These are phyloP conservation scores for Neopestalotiopsis sp. DNA, from an alignment of 2,329 filamentous ascomycete species.

Conservation along the genomic window DNA sequence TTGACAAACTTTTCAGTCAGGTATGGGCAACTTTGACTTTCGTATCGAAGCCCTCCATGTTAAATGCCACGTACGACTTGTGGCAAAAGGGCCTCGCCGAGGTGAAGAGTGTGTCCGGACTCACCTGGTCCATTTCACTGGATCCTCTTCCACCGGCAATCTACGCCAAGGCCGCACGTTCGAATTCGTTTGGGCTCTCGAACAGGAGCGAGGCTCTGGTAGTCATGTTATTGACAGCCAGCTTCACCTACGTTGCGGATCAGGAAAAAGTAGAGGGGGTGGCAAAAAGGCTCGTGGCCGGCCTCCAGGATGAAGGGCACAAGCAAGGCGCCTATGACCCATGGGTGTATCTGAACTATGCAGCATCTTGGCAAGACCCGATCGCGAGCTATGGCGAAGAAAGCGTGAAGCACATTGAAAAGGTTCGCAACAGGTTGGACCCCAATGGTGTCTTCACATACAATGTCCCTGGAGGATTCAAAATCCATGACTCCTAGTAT, in stretches of 20 bases:
- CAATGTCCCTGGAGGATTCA: conserved; percentile 26
- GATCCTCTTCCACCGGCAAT: conserved; percentile 26
- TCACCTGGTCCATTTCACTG: conserved; percentile 21
- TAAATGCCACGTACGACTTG: conserved; percentile 15
- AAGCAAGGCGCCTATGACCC: conserved; percentile 24
- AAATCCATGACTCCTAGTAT: conserved; percentile 17
- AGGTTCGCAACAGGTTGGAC: conserved; percentile 20
- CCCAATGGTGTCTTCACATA: conserved; percentile 22
- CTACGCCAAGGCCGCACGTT: conserved; percentile 16
- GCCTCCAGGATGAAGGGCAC: conserved; percentile 18
- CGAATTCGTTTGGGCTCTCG: conserved; percentile 20
- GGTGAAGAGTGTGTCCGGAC: conserved; percentile 13
- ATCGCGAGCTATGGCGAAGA: conserved; percentile 25
- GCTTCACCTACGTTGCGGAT: conserved; percentile 16
- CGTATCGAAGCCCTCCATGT: background rate
- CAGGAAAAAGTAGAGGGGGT: conserved; percentile 16
- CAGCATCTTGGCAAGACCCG: conserved; percentile 24
- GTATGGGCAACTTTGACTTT: conserved; percentile 17
- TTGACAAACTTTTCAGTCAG: background rate
- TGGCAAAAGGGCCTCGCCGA: conserved; percentile 20
- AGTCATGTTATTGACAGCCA: conserved; percentile 14
- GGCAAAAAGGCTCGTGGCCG: conserved; percentile 14
- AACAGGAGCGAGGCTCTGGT: conserved; percentile 17
- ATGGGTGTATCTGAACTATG: conserved; percentile 27
- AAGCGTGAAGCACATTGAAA: conserved; percentile 19